These are phyloP conservation scores for Neurospora tetrasperma DNA, from an alignment of 495 filamentous ascomycete species.

Conservation along the genomic window DNA sequence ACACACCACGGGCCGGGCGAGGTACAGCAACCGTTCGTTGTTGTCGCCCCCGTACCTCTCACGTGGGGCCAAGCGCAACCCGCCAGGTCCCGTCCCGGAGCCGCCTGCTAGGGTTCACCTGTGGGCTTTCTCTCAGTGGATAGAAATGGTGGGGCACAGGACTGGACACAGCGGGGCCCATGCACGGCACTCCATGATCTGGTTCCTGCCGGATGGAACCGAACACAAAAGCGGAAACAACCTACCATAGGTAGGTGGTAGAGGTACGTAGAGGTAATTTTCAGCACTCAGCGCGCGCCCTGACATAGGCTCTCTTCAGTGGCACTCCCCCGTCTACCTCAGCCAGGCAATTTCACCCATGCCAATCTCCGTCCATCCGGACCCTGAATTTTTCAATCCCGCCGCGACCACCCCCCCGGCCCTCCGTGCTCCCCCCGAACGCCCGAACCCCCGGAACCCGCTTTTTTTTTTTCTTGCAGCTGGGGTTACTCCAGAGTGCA, in stretches of 20 bases:
- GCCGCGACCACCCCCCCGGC: not conserved
- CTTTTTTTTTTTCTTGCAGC: not conserved
- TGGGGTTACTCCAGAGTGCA: not conserved
- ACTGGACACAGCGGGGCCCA: not conserved
- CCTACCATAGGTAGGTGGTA: too few species aligned
- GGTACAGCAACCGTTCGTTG: too few species aligned
- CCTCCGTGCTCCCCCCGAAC: not conserved
- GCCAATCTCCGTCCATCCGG: conserved; percentile 8
- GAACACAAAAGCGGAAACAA: conserved; percentile 1
- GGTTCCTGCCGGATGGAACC: conserved; percentile 12
- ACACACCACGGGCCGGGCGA: too few species aligned
- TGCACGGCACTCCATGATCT: not conserved
- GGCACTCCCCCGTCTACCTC: not conserved
- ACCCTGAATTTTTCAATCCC: not conserved
- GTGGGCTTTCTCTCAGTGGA: not conserved
- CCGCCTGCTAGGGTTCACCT: not conserved
- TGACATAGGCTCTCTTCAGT: not conserved
- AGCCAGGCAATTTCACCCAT: too few species aligned
- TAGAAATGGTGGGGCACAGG: not conserved
- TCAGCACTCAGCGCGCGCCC: not conserved
- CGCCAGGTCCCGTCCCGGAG: not conserved
- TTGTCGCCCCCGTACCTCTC: not conserved
- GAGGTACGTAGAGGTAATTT: not conserved
- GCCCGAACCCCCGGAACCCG: conserved; percentile 3
- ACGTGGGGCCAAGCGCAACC: not conserved